Base-by-base conservation (phyloP, 176 grass and related monocot genomes). In the Musa troglodytarum region DNA sequence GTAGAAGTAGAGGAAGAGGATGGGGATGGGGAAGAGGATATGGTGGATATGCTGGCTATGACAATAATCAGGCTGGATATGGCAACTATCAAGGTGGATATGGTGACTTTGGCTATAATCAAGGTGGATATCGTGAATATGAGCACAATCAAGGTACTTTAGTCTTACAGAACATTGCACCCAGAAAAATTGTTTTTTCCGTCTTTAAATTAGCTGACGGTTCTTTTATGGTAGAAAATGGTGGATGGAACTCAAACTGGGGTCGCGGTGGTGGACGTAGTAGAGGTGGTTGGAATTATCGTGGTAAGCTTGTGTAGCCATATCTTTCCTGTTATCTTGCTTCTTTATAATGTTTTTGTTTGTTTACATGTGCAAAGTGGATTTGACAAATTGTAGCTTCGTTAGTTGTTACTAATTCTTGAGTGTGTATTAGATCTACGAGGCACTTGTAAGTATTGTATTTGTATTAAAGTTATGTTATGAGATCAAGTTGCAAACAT, bases 21-120 rank as follows among this genome's bases (percentile, higher is more conserved):
- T 88, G 89, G 72, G 86, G 86, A 70, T 92, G 89, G 89, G 86
- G 86, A 88, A 86, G 89, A 82, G 81, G 83, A 63, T 92, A 92
- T 66, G 75, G 61, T 52, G 61, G 61, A 52, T 66, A 77, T 28
- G 87, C 77, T 28, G 62, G 76, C n/a, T 77, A 77, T 54, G 13
- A 53, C 49, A 53, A 54, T 43, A 77, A 50, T 16, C 56, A 77
- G 23, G 21, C 11, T 25, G 63, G 63, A 65, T 65, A 65, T 65
- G 63, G 25, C 22, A 65, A 65, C 63, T 65, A 65, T 65, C 21
- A 65, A 65, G 23, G 23, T 24, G 63, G 63, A 28, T 65, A 65
- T 65, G 23, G 73, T 13, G 34, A 74, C 26, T 86, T 6, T 43
- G 34, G 34, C 34, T 43, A 65, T 22, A 25, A 65, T 25, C 63